Conservation (phyloP, 169 alveolate species). For the Plasmodium fragile region DNA sequence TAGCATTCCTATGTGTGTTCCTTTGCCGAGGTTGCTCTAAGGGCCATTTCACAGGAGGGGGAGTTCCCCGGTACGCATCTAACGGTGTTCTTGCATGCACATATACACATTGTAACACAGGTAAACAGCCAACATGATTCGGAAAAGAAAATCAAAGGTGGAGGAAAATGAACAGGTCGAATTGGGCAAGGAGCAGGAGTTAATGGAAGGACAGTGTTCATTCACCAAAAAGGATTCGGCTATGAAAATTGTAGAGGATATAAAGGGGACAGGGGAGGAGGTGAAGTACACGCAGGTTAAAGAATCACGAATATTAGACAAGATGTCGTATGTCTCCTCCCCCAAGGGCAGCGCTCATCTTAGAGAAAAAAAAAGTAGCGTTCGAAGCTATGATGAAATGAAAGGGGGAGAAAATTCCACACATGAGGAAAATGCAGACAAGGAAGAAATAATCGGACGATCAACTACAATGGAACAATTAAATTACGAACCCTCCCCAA, state of each 20-base stretch:
- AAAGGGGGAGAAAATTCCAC: background rate
- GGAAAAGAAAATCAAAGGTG: conserved; percentile 64
- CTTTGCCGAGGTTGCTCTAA: background rate
- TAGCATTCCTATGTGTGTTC: background rate
- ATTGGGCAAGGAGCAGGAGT: conserved; percentile 9
- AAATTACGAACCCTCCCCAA: background rate
- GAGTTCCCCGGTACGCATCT: background rate
- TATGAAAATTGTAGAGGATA: conserved; percentile 28
- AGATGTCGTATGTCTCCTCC: background rate
- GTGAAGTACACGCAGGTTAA: background rate
- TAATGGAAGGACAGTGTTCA: conserved; percentile 27
- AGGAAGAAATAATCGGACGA: background rate
- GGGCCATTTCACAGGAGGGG: background rate
- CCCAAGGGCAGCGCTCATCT: background rate
- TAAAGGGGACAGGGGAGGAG: background rate
- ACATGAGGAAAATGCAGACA: background rate
- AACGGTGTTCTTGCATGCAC: background rate
- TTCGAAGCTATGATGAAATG: conserved; percentile 1
- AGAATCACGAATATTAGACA: background rate
- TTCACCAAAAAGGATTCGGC: conserved; percentile 17
- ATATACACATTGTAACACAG: background rate
- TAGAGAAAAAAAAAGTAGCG: background rate
- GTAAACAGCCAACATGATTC: conserved; percentile 21
- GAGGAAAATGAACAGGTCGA: conserved; percentile 41
- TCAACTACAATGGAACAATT: background rate